phyloP scores from a whole-genome alignment of 2,329 filamentous ascomycete genomes.

The Ceratocystiopsis brevicomis region DNA sequence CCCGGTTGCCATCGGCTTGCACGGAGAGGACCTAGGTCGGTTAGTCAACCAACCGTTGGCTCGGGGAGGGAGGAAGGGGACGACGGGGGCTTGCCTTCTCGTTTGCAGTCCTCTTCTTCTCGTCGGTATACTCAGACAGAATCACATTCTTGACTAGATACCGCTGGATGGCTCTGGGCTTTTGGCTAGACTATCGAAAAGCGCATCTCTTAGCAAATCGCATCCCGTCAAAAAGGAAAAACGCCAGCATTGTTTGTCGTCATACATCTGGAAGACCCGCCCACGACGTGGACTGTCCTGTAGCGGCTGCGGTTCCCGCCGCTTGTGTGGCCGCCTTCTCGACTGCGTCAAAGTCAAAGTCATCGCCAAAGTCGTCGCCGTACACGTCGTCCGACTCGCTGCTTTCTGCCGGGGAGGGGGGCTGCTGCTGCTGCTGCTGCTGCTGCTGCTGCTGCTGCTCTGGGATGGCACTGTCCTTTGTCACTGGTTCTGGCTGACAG shows the following conservation, averaged over 20 bases:
- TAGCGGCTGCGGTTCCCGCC: background rate
- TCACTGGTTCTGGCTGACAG: constrained; percentile 1
- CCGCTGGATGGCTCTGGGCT: constrained; percentile 61
- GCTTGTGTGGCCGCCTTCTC: constrained; percentile 58
- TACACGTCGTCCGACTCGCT: constrained; percentile 25
- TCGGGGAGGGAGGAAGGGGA: background rate
- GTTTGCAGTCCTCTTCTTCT: constrained; percentile 35
- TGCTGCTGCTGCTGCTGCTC: too few species aligned
- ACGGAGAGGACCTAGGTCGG: constrained; percentile 54
- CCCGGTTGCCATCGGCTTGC: constrained; percentile 53
- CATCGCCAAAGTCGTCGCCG: constrained; percentile 56
- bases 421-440: too few species aligned
- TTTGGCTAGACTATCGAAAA: constrained; percentile 38
- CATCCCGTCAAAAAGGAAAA: background rate
- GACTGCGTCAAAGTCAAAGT: constrained; percentile 59
- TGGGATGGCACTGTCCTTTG: too few species aligned
- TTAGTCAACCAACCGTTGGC: background rate
- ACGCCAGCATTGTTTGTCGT: too few species aligned
- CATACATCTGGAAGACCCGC: too few species aligned
- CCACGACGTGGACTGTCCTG: too few species aligned
- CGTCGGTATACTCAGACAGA: constrained; percentile 47
- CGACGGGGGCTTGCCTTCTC: constrained; percentile 46
- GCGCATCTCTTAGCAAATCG: background rate
- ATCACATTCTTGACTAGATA: constrained; percentile 64
- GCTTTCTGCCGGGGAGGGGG: constrained; percentile 5